Evolutionary conservation across 2,329 filamentous ascomycete species (phyloP).

Genomic region (Salinomyces thailandicus): DNA sequence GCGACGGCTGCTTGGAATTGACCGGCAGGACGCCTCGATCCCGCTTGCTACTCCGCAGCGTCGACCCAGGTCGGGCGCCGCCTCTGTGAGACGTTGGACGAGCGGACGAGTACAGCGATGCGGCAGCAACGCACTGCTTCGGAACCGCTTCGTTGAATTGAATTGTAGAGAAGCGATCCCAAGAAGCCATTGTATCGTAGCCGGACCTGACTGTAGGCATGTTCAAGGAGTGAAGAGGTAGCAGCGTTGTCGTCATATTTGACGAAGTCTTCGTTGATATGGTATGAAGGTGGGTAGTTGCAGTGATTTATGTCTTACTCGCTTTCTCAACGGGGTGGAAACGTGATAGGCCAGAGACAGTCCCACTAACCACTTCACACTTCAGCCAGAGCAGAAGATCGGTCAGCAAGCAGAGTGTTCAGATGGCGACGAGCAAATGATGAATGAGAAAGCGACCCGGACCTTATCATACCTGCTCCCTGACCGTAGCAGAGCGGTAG

Average conservation of each 20-base stretch:
- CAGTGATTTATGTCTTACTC: not conserved
- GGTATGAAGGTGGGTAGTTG: not conserved
- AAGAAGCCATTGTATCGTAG: constrained; percentile 17
- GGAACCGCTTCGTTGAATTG: constrained; percentile 11
- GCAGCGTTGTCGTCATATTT: not conserved
- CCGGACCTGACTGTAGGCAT: constrained; percentile 7
- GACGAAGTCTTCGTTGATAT: too few species aligned
- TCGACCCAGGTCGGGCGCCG: too few species aligned
- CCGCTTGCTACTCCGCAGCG: too few species aligned
- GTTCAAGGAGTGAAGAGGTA: not conserved
- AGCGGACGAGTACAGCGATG: not conserved
- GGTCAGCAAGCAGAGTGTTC: too few species aligned
- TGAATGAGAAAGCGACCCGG: constrained; percentile 2
- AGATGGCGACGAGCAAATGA: not conserved
- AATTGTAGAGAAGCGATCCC: constrained; percentile 9
- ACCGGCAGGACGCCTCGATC: too few species aligned
- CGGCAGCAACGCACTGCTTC: constrained; percentile 6
- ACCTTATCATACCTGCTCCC: too few species aligned
- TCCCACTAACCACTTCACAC: too few species aligned
- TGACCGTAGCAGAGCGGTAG: not conserved
- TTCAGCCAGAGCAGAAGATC: too few species aligned
- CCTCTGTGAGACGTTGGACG: constrained; percentile 9
- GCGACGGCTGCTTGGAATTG: constrained; percentile 6
- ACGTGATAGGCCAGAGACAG: too few species aligned
- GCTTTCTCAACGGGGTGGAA: too few species aligned